phyloP scores from a whole-genome alignment of 1,284 basidiomycete genomes.

The Pseudozyma thailandica region DNA sequence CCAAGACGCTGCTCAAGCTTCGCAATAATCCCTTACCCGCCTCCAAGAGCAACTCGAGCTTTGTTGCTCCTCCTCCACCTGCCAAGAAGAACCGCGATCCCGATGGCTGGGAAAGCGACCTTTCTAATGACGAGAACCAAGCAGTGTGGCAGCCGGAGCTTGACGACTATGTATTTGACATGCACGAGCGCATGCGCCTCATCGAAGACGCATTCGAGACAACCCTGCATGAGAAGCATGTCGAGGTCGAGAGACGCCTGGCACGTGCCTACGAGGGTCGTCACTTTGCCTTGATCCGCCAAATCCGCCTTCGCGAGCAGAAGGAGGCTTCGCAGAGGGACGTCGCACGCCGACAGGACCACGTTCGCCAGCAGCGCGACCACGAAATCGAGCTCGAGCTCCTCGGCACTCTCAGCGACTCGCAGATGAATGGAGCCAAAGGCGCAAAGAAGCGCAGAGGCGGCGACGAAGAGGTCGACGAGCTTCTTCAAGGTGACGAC shows the following conservation, averaged over 20 bases:
- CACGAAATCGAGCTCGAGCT: constrained; percentile 64
- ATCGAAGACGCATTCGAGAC: constrained; percentile 52
- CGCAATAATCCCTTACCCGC: constrained; percentile 54
- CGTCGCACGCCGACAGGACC: constrained; percentile 32
- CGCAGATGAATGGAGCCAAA: constrained; percentile 5
- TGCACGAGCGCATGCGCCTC: constrained; percentile 40
- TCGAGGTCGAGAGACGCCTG: constrained; percentile 48
- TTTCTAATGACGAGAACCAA: constrained; percentile 61
- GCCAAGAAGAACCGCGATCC: constrained; percentile 46
- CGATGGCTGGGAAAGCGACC: constrained; percentile 63
- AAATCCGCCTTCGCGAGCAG: constrained; percentile 41
- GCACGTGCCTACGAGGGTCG: constrained; percentile 55
- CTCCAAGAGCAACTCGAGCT: constrained; percentile 37
- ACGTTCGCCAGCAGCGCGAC: constrained; percentile 49
- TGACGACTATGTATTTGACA: constrained; percentile 51
- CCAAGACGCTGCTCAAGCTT: constrained; percentile 44
- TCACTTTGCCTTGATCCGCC: constrained; percentile 51
- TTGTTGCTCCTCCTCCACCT: constrained; percentile 48
- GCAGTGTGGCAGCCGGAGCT: constrained; percentile 56
- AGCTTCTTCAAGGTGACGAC: constrained; percentile 41
- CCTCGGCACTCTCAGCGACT: constrained; percentile 59
- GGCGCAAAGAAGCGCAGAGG: constrained; percentile 17
- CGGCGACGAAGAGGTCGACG: constrained; percentile 40
- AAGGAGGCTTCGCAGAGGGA: constrained; percentile 45
- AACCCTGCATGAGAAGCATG: constrained; percentile 37